Percentiles rank a stretch among this genome's conserved stretches.
Conservation (phyloP, 805 yeast genomes). For the Scheffersomyces ergatensis region DNA sequence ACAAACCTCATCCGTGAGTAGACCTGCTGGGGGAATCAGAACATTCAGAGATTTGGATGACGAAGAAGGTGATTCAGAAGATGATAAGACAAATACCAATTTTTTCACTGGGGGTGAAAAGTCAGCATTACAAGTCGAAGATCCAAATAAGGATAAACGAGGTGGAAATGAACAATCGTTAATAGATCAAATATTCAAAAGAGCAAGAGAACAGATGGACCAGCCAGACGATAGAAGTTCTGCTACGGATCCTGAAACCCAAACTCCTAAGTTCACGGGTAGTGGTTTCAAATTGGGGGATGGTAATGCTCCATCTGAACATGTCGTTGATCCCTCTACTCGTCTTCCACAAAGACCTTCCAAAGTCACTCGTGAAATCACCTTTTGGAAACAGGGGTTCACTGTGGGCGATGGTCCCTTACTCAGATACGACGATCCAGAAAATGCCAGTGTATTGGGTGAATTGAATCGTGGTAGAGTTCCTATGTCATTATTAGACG, state of each 20-base stretch:
- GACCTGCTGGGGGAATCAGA: slow-evolving; percentile 20
- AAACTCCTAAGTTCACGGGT: slow-evolving; percentile 40
- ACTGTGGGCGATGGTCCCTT: slow-evolving; percentile 90
- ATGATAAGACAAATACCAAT: slow-evolving; percentile 51
- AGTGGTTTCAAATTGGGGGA: slow-evolving; percentile 55
- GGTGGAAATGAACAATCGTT: slow-evolving; percentile 41
- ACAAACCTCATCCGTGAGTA: background rate
- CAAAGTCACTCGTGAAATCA: slow-evolving; percentile 75
- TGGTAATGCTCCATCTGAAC: slow-evolving; percentile 35
- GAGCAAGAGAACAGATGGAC: slow-evolving; percentile 50
- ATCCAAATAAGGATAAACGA: slow-evolving; percentile 51
- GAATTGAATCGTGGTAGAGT: slow-evolving; percentile 90
- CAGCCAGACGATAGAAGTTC: slow-evolving; percentile 36
- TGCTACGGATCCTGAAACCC: slow-evolving; percentile 19
- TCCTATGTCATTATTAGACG: slow-evolving; percentile 78
- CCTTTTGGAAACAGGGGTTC: slow-evolving; percentile 96
- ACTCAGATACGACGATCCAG: slow-evolving; percentile 87
- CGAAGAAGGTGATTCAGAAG: slow-evolving; percentile 37
- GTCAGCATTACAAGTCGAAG: slow-evolving; percentile 76
- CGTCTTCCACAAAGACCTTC: slow-evolving; percentile 19
- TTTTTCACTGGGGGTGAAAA: slow-evolving; percentile 73
- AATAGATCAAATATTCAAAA: slow-evolving; percentile 65
- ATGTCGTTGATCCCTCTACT: slow-evolving; percentile 28
- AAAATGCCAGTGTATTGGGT: slow-evolving; percentile 71
- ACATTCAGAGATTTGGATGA: slow-evolving; percentile 40